These are phyloP conservation scores for Hemisphaericaspora subhashii DNA, from an alignment of 1,139 yeast species.

Conservation along the genomic window DNA sequence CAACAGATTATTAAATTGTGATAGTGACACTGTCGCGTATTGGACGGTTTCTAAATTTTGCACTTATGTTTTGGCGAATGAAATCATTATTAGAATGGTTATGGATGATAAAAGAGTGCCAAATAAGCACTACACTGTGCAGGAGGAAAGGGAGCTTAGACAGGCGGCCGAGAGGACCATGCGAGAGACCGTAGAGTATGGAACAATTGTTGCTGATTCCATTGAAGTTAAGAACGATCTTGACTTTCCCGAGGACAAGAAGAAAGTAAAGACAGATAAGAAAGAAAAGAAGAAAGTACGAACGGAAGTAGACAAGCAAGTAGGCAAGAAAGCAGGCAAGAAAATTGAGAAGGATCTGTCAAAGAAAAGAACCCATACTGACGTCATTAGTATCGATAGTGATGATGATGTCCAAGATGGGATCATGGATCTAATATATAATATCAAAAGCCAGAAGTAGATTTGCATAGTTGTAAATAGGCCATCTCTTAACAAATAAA, in stretches of 20 bases:
- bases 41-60: constrained; percentile 62
- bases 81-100: constrained; percentile 52
- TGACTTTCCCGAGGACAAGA: constrained; percentile 10
- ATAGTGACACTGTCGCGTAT: constrained; percentile 46
- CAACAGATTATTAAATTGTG: constrained; percentile 24
- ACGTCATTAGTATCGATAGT: too few relatives aligned
- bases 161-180: constrained; percentile 48
- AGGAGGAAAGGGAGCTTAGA: constrained; percentile 20
- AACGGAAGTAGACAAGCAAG: constrained; percentile 1
- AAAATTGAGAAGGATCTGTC: neutral
- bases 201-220: constrained; percentile 47
- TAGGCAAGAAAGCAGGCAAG: constrained; percentile 2
- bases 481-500: too few relatives aligned
- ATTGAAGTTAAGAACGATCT: constrained; percentile 33
- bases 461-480: too few relatives aligned
- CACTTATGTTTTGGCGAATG: constrained; percentile 64
- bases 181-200: constrained; percentile 55
- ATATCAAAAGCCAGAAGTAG: too few relatives aligned
- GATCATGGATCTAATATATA: too few relatives aligned
- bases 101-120: constrained; percentile 37
- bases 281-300: neutral
- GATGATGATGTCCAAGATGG: too few relatives aligned
- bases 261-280: constrained; percentile 7
- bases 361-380: too few relatives aligned
- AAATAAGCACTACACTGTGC: constrained; percentile 14